These are phyloP conservation scores for Ceratocystis ficicola DNA, from an alignment of 2,329 filamentous ascomycete species.

Conservation along the genomic window DNA sequence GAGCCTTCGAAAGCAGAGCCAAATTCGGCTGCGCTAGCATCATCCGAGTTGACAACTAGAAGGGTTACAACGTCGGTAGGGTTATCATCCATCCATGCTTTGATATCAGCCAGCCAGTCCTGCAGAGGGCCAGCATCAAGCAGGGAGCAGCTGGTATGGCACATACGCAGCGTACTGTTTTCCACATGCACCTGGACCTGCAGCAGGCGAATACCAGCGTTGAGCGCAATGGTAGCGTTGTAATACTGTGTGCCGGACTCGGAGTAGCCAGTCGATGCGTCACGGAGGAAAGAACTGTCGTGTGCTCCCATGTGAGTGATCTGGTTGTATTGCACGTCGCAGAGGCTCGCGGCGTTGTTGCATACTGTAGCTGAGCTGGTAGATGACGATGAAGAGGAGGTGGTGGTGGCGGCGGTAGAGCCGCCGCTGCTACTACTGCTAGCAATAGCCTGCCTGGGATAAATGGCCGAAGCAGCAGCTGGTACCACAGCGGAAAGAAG, in stretches of 20 bases:
- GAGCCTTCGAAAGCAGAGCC: slow-evolving; percentile 43
- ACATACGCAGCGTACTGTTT: slow-evolving; percentile 49
- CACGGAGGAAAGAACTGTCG: slow-evolving; percentile 59
- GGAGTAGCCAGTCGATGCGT: slow-evolving; percentile 48
- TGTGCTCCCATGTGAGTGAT: slow-evolving; percentile 70
- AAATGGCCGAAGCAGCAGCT: background rate
- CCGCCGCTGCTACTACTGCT: background rate
- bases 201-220: slow-evolving; percentile 58
- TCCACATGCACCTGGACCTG: slow-evolving; percentile 47
- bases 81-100: slow-evolving; percentile 56
- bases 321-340: slow-evolving; percentile 57
- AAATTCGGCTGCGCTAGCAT: slow-evolving; percentile 43
- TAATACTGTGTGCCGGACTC: slow-evolving; percentile 60
- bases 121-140: slow-evolving; percentile 56
- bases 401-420: slow-evolving; percentile 13
- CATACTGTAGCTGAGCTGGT: slow-evolving; percentile 38
- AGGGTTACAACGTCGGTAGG: slow-evolving; percentile 65
- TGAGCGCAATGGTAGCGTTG: slow-evolving; percentile 58
- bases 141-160: slow-evolving; percentile 55
- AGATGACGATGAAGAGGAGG: slow-evolving; percentile 22
- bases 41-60: slow-evolving; percentile 58
- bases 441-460: background rate
- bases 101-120: slow-evolving; percentile 52
- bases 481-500: slow-evolving; percentile 10
- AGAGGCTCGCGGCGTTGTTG: slow-evolving; percentile 71